Base-by-base conservation (phyloP, 306 rosid genomes). In the Vigna angularis region DNA sequence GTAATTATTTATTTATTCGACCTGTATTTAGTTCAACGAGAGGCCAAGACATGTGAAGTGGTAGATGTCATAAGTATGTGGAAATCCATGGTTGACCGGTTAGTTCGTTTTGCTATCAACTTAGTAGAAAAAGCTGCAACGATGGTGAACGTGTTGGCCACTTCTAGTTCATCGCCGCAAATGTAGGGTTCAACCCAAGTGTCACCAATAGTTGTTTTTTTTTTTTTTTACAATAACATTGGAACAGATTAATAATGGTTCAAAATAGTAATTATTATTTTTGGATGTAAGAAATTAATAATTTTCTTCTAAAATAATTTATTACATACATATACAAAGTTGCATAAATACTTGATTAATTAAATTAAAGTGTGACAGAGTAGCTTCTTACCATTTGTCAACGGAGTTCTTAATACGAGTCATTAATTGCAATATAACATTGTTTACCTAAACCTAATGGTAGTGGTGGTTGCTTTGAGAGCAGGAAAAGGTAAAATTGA, bases 101-200 rank as follows among this genome's bases (percentile, higher is more conserved):
- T 7, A 40, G 16, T 15, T 15, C n/a, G 28, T 26, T 14, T n/a
- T 36, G 56, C 9, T 0, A 8, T 28, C 9, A 1, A 68, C 38
- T 50, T n/a, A 44, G 48, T 56, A n/a, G 16, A 26, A 30, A 67
- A 28, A 42, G 16, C 55, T 42, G 2, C 57, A 78, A 48, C 48
- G 76, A 45, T 44, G 30, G 24, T 20, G 15, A 62, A 51, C 49
- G 66, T 72, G 83, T 42, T 79, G 2, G 34, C 63, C 51, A 48
- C 24, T 58, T 36, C 11, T 24, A 20, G 63, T 45, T 73, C 53
- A 14, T 1, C 50, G 77, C 77, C 85, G 81, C 61, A 59, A 61
- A 57, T 75, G 61, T 50, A 68, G 85, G 74, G 79, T 32, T 40
- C 28, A 42, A 40, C 50, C 13, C 14, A 47, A 58, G 0, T n/a